Evolutionary conservation across 148 eudicot genomes (phyloP), one percentile per base, ranked within the genome.

Genomic region (Diospyros lotus): DNA sequence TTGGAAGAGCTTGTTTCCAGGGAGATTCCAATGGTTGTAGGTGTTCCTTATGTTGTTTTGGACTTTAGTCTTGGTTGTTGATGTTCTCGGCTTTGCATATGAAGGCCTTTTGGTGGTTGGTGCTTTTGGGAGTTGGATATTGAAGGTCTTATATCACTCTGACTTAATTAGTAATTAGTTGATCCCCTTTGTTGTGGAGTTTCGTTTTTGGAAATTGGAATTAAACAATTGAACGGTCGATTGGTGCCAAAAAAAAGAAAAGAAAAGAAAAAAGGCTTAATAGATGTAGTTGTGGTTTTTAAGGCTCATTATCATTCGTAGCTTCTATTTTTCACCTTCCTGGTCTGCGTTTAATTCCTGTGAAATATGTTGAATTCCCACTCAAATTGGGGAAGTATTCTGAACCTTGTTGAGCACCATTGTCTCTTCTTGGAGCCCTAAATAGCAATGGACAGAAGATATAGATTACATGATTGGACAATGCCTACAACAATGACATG

Each of bases 71-170:
- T 73, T 62, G 38, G 18, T 50, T 60, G 11, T 61, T 8, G 58
- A 14, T 73, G n/a, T 73, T 73, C 48, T 9, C 39, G 72, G 28
- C 56, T 45, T 60, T 59, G 65, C 42, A 17, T 72, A 50, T 59
- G 75, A 59, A 62, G 64, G 18, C 28, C 28, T 72, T 45, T 66
- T 4, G 58, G 45, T 3, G 43, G 28, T 73, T 73, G 46, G 67
- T 66, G 55, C 12, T 73, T 60, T 73, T 59, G 43, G 64, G 13
- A 46, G 46, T 18, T 73, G 75, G 5, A 61, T 61, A 60, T 73
- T 39, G 43, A 60, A 14, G 58, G n/a, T 72, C 15, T 17, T 28
- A 61, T 9, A 43, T 9, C 58, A 38, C 28, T 38, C 50, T 68
- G 58, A 5, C 38, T 68, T 38, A 6, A 38, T 51, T 28, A 17